phyloP scores from a whole-genome alignment of 1,284 basidiomycete genomes.

The Trametes hirsuta region DNA sequence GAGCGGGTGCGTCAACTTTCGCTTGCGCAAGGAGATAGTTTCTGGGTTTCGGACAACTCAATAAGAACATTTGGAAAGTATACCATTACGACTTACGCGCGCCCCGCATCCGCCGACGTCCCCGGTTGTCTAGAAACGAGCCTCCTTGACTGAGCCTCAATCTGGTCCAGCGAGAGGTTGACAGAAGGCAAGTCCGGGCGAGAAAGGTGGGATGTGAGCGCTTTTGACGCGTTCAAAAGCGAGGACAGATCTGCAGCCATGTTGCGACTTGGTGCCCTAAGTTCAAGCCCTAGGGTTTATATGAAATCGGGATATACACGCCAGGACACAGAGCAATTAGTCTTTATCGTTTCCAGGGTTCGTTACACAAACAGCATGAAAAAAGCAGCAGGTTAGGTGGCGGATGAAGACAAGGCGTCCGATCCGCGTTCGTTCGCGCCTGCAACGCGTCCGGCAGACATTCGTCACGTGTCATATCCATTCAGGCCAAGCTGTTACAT shows the following conservation, averaged over 20 bases:
- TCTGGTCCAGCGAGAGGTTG: constrained; percentile 88
- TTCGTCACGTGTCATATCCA: constrained; percentile 4
- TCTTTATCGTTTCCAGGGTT: background rate
- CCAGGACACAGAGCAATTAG: background rate
- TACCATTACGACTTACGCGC: constrained; percentile 61
- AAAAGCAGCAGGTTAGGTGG: background rate
- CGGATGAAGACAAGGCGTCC: constrained; percentile 8
- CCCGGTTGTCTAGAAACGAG: constrained; percentile 74
- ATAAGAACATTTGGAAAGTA: background rate
- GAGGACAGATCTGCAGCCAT: constrained; percentile 67
- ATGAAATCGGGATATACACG: background rate
- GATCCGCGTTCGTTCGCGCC: background rate
- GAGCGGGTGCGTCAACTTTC: constrained; percentile 83
- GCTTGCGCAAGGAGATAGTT: constrained; percentile 89
- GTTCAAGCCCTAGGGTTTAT: background rate
- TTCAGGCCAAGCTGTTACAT: background rate
- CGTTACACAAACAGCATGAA: background rate
- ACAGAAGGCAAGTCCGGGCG: constrained; percentile 83
- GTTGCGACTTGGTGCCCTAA: background rate
- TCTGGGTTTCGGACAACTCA: constrained; percentile 38
- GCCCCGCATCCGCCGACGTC: constrained; percentile 63
- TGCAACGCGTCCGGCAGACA: constrained; percentile 13
- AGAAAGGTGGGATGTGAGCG: constrained; percentile 74
- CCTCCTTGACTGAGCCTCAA: constrained; percentile 85
- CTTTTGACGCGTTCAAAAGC: constrained; percentile 69